Conservation (phyloP, 2,329 filamentous ascomycete genomes). For the Gremmenia infestans region DNA sequence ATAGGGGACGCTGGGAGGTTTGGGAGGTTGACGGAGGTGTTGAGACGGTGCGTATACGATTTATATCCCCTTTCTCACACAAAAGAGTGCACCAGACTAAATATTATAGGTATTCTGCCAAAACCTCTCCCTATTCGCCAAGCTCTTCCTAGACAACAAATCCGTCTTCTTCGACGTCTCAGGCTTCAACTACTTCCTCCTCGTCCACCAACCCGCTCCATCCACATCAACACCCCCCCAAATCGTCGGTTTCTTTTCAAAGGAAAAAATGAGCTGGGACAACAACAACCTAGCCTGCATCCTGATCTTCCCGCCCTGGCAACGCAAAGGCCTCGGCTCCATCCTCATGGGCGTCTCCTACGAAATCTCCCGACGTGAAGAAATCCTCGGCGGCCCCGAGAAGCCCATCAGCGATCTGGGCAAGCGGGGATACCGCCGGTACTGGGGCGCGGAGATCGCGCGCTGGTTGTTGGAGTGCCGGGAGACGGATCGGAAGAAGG, state of each 20-base stretch:
- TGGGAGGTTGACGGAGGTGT: conserved; percentile 91
- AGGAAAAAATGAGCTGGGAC: conserved; percentile 98
- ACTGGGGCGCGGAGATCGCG: conserved; percentile 81
- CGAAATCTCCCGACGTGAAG: conserved; percentile 80
- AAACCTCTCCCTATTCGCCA: conserved; percentile 92
- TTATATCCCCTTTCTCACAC: neutral
- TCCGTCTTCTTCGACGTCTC: conserved; percentile 96
- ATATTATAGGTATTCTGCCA: conserved; percentile 71
- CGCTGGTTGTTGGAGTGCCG: conserved; percentile 51
- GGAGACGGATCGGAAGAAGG: conserved; percentile 23
- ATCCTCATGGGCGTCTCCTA: conserved; percentile 92
- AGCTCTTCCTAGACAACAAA: conserved; percentile 96
- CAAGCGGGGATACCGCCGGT: conserved; percentile 73
- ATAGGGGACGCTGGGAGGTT: conserved; percentile 70
- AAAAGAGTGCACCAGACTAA: neutral
- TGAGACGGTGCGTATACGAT: conserved; percentile 53
- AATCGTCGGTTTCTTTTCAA: conserved; percentile 95
- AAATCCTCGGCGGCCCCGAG: conserved; percentile 83
- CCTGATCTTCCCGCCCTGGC: conserved; percentile 91
- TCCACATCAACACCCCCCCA: conserved; percentile 34
- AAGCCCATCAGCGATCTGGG: conserved; percentile 88
- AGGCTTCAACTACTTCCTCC: conserved; percentile 90
- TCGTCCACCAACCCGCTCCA: conserved; percentile 65
- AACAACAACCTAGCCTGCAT: conserved; percentile 98
- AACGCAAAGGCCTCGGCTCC: conserved; percentile 81